phyloP scores from a whole-genome alignment of 768 basidiomycete genomes.

The Agrocybe praecox region DNA sequence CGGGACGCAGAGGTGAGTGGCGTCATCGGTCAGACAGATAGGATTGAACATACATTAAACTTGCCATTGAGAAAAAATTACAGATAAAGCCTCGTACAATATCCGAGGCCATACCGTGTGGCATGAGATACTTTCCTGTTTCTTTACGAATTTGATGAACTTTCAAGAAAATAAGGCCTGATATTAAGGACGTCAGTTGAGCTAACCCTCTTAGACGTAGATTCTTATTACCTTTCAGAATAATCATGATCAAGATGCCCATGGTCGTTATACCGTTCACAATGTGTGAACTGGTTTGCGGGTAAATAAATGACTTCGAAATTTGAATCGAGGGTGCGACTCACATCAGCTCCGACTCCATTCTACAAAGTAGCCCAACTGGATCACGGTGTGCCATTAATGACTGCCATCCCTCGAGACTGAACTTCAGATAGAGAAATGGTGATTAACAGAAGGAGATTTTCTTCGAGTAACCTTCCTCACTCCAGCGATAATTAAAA shows the following conservation, averaged over 20 bases:
- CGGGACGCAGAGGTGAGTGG: no score
- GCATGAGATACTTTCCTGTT: not conserved
- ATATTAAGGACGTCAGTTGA: not conserved
- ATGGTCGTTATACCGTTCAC: not conserved
- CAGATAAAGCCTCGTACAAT: not conserved
- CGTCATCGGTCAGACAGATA: no score
- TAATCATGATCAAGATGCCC: not conserved
- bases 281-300: not conserved
- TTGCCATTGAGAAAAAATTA: not conserved
- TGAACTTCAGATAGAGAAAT: not conserved
- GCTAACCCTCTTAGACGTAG: no score
- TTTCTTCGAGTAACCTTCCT: not conserved
- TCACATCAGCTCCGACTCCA: not conserved
- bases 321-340: not conserved
- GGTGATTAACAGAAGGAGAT: not conserved
- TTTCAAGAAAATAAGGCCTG: not conserved
- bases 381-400: not conserved
- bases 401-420: not conserved
- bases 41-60: not conserved
- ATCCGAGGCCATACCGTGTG: not conserved
- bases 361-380: not conserved
- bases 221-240: not conserved
- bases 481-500: not conserved
- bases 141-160: not conserved
- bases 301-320: no score